Percentiles rank a stretch among this genome's conserved stretches.
Evolutionary conservation across 2,329 filamentous ascomycete species (phyloP).

Genomic region (Thielaviopsis ethacetica): DNA sequence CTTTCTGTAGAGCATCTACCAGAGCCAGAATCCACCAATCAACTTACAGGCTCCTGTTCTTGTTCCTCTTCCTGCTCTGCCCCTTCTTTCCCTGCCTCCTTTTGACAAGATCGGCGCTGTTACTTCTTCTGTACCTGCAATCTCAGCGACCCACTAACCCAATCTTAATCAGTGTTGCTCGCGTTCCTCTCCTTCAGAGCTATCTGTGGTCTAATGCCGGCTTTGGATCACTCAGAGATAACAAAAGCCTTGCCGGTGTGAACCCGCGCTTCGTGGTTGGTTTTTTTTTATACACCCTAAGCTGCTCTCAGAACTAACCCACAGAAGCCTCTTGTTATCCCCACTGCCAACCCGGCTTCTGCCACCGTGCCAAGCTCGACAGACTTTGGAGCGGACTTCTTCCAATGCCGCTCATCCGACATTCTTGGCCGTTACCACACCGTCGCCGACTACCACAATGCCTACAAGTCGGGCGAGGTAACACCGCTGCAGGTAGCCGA

Average conservation of each 20-base stretch:
- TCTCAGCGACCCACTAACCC: not conserved
- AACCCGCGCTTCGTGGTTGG: slow-evolving; percentile 9
- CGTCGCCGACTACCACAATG: slow-evolving; percentile 57
- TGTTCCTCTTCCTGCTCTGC: too few relatives aligned
- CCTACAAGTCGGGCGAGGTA: slow-evolving; percentile 51
- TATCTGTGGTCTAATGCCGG: slow-evolving; percentile 12
- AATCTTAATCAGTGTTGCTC: not conserved
- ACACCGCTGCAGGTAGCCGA: slow-evolving; percentile 60
- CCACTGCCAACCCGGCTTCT: slow-evolving; percentile 24
- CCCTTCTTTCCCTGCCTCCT: not conserved
- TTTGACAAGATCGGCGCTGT: not conserved
- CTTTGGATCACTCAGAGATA: slow-evolving; percentile 9
- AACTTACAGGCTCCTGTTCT: too few relatives aligned
- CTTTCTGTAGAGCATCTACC: too few relatives aligned
- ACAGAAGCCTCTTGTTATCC: slow-evolving; percentile 38
- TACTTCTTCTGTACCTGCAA: too few relatives aligned
- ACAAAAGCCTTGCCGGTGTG: not conserved
- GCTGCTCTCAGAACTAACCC: not conserved
- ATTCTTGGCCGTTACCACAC: slow-evolving; percentile 45
- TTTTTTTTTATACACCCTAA: not conserved
- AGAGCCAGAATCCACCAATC: too few relatives aligned
- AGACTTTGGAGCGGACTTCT: slow-evolving; percentile 26
- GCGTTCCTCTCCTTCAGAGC: not conserved
- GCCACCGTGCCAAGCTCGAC: slow-evolving; percentile 18
- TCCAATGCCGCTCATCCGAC: slow-evolving; percentile 24